Evolutionary conservation across 345 rosid genomes (phyloP).

Genomic region (Moricandia moricandioides): DNA sequence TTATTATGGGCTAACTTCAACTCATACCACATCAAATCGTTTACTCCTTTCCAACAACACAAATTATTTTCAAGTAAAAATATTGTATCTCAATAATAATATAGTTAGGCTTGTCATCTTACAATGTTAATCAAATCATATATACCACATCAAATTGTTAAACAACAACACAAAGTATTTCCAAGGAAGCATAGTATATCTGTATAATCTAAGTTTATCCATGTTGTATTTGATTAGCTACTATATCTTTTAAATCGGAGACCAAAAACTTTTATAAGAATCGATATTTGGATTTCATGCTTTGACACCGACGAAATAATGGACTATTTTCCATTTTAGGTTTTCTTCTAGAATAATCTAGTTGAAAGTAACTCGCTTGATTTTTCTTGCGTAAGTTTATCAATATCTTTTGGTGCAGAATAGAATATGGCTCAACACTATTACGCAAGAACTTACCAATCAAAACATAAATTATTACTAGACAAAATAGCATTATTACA

Average conservation of each 20-base stretch:
- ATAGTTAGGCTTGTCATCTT: background rate
- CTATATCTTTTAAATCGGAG: background rate
- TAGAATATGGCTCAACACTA: background rate
- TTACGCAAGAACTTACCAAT: background rate
- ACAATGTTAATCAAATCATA: background rate
- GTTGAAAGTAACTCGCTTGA: background rate
- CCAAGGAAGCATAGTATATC: background rate
- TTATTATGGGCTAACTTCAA: slow-evolving; percentile 14
- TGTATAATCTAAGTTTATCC: background rate
- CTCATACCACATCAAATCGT: slow-evolving; percentile 34
- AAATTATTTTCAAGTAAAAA: background rate
- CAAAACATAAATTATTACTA: slow-evolving; percentile 8
- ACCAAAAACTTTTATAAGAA: background rate
- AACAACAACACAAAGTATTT: background rate
- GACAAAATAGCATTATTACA: slow-evolving; percentile 22
- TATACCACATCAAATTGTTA: background rate
- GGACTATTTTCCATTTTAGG: background rate
- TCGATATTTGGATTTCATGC: background rate
- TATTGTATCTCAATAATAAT: background rate
- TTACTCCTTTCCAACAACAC: background rate
- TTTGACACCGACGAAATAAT: background rate
- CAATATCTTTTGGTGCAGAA: background rate
- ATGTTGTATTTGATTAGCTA: background rate
- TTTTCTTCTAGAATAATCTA: background rate
- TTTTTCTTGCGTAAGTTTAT: background rate